Evolutionary conservation across 768 basidiomycete species (phyloP).

Genomic region (Rhizopogon vesiculosus): DNA sequence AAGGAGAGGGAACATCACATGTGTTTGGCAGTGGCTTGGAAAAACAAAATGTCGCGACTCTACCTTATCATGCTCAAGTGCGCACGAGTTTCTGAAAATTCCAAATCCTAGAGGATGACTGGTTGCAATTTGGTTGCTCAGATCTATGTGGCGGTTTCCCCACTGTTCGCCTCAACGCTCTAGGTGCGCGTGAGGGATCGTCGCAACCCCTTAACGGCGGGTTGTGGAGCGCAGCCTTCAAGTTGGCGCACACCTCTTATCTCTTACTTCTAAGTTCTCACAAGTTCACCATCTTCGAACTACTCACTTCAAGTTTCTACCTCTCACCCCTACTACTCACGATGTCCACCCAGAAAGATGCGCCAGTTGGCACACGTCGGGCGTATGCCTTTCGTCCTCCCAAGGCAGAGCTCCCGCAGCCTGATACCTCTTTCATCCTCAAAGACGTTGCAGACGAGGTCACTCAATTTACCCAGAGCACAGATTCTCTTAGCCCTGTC

Average conservation of each 20-base stretch:
- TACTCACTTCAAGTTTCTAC: background rate
- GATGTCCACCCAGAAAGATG: background rate
- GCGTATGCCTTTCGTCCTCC: background rate
- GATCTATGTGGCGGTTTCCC: too few relatives aligned
- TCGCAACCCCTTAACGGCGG: background rate
- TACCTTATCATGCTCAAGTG: too few relatives aligned
- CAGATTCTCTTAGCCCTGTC: slow-evolving; percentile 11
- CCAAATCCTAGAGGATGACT: too few relatives aligned
- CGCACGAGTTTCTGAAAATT: too few relatives aligned
- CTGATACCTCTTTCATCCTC: slow-evolving; percentile 12
- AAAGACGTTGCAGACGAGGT: slow-evolving; percentile 17
- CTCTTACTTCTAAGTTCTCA: background rate
- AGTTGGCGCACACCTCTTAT: background rate
- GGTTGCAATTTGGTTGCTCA: too few relatives aligned
- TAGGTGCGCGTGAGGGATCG: background rate
- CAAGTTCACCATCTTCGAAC: too few relatives aligned
- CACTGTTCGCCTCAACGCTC: too few relatives aligned
- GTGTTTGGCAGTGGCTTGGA: too few relatives aligned
- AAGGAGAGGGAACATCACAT: too few relatives aligned
- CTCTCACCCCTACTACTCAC: background rate
- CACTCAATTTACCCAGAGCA: slow-evolving; percentile 12
- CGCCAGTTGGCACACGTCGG: background rate
- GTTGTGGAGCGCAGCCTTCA: background rate
- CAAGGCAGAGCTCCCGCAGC: background rate
- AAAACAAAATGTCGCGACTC: too few relatives aligned